These are phyloP conservation scores for Cyberlindnera subsufficiens DNA, from an alignment of 805 yeast species.

Conservation along the genomic window DNA sequence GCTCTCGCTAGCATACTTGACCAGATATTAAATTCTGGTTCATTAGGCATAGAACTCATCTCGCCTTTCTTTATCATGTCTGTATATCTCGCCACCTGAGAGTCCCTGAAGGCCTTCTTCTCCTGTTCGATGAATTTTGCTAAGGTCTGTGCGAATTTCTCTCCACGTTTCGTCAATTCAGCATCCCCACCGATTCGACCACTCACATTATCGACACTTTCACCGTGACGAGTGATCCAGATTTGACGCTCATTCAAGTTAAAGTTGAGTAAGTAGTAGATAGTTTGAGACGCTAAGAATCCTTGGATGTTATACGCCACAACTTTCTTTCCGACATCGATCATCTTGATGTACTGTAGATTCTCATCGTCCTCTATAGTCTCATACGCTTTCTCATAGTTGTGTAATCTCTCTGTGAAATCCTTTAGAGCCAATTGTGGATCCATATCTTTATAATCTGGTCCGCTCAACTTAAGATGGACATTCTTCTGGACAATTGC, in stretches of 20 bases:
- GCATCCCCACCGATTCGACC: conserved; percentile 96
- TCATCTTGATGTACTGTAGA: conserved; percentile 88
- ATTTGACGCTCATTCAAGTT: conserved; percentile 85
- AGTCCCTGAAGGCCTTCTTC: conserved; percentile 58
- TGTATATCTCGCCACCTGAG: conserved; percentile 51
- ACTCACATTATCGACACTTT: conserved; percentile 72
- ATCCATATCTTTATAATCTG: conserved; percentile 86
- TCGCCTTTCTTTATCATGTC: conserved; percentile 28
- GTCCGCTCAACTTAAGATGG: conserved; percentile 81
- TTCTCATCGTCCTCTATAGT: conserved; percentile 76
- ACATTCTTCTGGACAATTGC: conserved; percentile 78
- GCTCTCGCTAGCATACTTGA: conserved; percentile 81
- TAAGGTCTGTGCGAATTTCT: conserved; percentile 65
- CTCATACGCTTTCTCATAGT: conserved; percentile 87
- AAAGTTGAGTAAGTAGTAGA: conserved; percentile 83
- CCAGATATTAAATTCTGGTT: conserved; percentile 85
- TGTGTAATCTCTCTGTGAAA: conserved; percentile 71
- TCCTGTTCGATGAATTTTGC: conserved; percentile 69
- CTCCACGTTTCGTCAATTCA: conserved; percentile 70
- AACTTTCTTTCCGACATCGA: conserved; percentile 91
- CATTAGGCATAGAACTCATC: conserved; percentile 39
- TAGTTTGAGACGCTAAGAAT: conserved; percentile 87
- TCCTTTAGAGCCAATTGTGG: conserved; percentile 73
- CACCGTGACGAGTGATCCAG: conserved; percentile 95
- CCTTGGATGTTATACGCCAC: conserved; percentile 87